Evolutionary conservation across 306 rosid species (phyloP).

Genomic region (Sechiopsis laciniata): DNA sequence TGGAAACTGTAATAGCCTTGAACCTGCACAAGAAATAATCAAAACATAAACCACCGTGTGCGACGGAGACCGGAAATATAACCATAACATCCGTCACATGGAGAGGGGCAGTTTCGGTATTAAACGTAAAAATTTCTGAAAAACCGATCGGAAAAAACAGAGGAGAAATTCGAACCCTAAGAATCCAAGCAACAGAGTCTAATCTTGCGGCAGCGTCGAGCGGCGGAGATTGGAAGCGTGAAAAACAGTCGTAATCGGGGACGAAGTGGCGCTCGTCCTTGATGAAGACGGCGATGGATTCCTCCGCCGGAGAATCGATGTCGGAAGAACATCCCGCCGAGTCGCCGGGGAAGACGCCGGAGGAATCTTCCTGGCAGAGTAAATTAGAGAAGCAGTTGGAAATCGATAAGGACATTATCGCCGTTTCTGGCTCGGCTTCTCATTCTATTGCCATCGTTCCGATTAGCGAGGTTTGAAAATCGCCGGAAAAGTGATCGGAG

Average conservation of each 20-base stretch:
- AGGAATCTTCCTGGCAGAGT: conserved; percentile 65
- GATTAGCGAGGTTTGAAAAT: neutral
- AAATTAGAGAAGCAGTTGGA: conserved; percentile 58
- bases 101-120: conserved; percentile 37
- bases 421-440: conserved; percentile 23
- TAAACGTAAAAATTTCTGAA: neutral
- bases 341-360: conserved; percentile 54
- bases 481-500: conserved; percentile 23
- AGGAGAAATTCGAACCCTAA: conserved; percentile 50
- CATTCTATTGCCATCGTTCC: conserved; percentile 48
- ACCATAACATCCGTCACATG: too few species aligned
- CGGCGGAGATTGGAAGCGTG: conserved; percentile 28
- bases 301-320: conserved; percentile 50
- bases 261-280: conserved; percentile 73
- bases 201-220: conserved; percentile 60
- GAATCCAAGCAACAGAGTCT: conserved; percentile 92
- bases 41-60: neutral
- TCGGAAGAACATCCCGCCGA: conserved; percentile 60
- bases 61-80: neutral
- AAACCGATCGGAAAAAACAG: neutral
- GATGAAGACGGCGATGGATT: conserved; percentile 68
- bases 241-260: conserved; percentile 65
- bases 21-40: conserved; percentile 44
- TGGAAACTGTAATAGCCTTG: conserved; percentile 65
- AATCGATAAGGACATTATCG: conserved; percentile 70